A percentile compares a stretch with the other conserved stretches of the same genome.
These are phyloP conservation scores for Apiospora marii DNA, from an alignment of 2,329 filamentous ascomycete species.

Conservation along the genomic window DNA sequence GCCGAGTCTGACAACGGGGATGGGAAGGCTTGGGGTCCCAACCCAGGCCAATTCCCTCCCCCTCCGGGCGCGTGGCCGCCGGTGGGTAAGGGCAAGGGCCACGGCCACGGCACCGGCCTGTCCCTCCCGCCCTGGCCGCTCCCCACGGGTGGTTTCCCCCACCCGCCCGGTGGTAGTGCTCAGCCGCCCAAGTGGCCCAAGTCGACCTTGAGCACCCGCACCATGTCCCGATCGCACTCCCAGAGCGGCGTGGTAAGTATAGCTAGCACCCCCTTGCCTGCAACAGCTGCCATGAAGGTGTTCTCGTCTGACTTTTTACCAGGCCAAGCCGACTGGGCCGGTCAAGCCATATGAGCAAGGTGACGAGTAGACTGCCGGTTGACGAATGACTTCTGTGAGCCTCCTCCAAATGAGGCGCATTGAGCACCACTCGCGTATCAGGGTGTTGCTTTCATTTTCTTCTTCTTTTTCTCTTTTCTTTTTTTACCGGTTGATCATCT, in stretches of 20 bases:
- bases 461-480: background rate
- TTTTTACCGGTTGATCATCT: background rate
- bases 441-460: background rate
- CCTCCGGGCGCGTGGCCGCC: background rate
- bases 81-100: background rate
- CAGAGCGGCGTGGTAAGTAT: background rate
- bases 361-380: background rate
- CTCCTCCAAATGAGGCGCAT: background rate
- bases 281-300: too few relatives aligned
- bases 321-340: background rate
- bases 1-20: background rate
- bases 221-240: background rate
- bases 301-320: background rate
- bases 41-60: background rate
- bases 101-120: background rate
- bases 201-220: constrained; percentile 6
- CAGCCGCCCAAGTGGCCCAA: constrained; percentile 2
- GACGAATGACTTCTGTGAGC: too few relatives aligned
- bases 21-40: background rate
- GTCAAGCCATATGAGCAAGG: background rate
- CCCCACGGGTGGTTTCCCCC: background rate
- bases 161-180: background rate
- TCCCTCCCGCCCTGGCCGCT: background rate
- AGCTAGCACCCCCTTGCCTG: too few relatives aligned
- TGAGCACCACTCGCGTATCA: background rate